Evolutionary conservation across 2,329 filamentous ascomycete species (phyloP).

Genomic region (Sordariomycetes sp.): DNA sequence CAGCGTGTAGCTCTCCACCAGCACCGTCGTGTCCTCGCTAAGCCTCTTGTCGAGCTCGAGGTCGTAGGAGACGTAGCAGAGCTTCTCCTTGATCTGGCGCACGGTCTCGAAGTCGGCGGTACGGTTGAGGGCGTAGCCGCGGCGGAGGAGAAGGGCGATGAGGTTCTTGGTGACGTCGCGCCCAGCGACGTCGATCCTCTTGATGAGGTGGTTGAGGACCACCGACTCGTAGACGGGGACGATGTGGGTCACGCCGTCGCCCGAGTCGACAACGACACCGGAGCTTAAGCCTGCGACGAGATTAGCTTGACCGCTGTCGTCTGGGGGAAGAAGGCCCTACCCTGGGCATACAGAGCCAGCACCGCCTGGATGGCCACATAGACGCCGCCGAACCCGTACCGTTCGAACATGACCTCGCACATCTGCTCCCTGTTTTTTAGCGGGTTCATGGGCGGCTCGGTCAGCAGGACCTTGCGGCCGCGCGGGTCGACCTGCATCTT

Average conservation of each 20-base stretch:
- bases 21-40: slow-evolving; percentile 91
- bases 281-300: slow-evolving; percentile 58
- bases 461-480: slow-evolving; percentile 93
- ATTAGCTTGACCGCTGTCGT: not conserved
- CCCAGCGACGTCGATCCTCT: slow-evolving; percentile 87
- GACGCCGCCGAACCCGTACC: slow-evolving; percentile 90
- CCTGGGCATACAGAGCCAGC: slow-evolving; percentile 90
- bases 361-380: slow-evolving; percentile 98
- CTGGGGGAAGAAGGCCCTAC: slow-evolving; percentile 31
- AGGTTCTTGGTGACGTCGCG: slow-evolving; percentile 97
- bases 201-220: slow-evolving; percentile 92
- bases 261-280: slow-evolving; percentile 97
- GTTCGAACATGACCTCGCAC: slow-evolving; percentile 98
- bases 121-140: slow-evolving; percentile 93
- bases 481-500: slow-evolving; percentile 89
- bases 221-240: slow-evolving; percentile 98
- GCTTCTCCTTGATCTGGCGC: slow-evolving; percentile 98
- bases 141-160: slow-evolving; percentile 84
- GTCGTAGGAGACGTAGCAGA: slow-evolving; percentile 98
- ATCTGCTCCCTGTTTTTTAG: slow-evolving; percentile 95
- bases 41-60: slow-evolving; percentile 91
- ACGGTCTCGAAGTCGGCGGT: slow-evolving; percentile 99
- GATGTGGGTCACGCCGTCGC: slow-evolving; percentile 96
- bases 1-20: slow-evolving; percentile 95
- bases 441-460: slow-evolving; percentile 96